A percentile compares a stretch with the other conserved stretches of the same genome.
Conservation (phyloP, 805 yeast genomes). For the Metschnikowia lochheadii region DNA sequence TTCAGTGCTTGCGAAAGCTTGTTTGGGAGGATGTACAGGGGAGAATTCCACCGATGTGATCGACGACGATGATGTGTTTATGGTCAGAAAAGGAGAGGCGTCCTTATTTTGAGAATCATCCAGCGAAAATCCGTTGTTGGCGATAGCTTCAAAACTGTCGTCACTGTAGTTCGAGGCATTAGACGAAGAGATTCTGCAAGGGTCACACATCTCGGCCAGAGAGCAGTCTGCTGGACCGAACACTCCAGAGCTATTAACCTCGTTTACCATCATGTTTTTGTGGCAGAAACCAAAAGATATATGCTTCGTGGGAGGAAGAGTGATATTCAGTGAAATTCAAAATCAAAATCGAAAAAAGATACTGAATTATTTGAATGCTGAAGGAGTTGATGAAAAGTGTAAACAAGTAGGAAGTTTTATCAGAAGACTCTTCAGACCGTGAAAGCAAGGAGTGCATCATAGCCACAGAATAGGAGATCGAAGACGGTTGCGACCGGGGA, state of each 20-base stretch:
- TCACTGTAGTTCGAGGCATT: not conserved
- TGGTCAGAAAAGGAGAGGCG: not conserved
- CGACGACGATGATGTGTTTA: not conserved
- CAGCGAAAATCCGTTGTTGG: not conserved
- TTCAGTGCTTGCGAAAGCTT: not conserved
- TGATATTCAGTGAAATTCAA: not conserved
- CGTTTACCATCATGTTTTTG: not conserved
- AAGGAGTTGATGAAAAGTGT: not conserved
- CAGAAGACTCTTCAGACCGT: not conserved
- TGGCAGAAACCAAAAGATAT: not conserved
- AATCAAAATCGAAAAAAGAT: not conserved
- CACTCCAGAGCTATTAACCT: not conserved
- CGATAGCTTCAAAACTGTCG: not conserved
- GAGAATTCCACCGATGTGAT: not conserved
- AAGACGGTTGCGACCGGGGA: constrained; percentile 4
- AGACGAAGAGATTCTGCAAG: not conserved
- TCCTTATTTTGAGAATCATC: not conserved
- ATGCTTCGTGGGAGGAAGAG: not conserved
- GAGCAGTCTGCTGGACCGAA: not conserved
- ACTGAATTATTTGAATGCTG: not conserved
- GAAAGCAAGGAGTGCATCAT: constrained; percentile 6
- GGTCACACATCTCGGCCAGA: not conserved
- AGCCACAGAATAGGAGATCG: constrained; percentile 3
- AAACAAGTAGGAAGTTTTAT: not conserved
- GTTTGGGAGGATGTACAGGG: not conserved